These are phyloP conservation scores for Apiospora saccharicola DNA, from an alignment of 2,329 filamentous ascomycete genomes.

Conservation along the genomic window DNA sequence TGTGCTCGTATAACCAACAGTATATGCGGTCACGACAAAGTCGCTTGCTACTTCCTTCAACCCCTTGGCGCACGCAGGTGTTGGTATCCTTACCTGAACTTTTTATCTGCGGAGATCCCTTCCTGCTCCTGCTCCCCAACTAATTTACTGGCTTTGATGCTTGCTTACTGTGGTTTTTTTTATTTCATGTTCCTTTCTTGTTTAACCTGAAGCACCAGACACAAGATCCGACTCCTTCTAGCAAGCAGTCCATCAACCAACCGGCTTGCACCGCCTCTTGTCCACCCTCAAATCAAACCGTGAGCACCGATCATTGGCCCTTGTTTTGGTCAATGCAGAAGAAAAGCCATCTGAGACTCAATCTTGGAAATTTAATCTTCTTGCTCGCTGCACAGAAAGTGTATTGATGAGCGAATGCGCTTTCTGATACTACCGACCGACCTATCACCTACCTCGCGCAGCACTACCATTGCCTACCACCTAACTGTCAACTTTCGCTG, in stretches of 20 bases:
- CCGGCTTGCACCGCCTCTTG: conserved; percentile 6
- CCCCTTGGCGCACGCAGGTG: not conserved
- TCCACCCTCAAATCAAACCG: conserved; percentile 2
- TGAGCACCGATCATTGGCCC: not conserved
- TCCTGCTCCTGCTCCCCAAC: not conserved
- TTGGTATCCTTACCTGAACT: not conserved
- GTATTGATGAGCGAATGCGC: not conserved
- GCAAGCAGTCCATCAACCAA: conserved; percentile 6
- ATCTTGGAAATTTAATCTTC: not conserved
- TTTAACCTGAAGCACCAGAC: not conserved
- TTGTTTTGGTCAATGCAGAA: not conserved
- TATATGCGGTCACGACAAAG: conserved; percentile 12
- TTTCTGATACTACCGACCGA: not conserved
- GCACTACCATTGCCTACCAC: not conserved
- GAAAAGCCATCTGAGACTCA: not conserved
- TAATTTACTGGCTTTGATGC: not conserved
- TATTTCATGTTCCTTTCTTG: not conserved
- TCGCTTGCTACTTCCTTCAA: conserved; percentile 14
- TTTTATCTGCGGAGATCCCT: not conserved
- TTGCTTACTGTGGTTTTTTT: conserved; percentile 10
- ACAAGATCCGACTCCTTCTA: not conserved
- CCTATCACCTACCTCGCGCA: not conserved
- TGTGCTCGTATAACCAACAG: conserved; percentile 7
- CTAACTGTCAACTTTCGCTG: not conserved
- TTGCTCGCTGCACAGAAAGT: not conserved